phyloP scores from a whole-genome alignment of 1,139 yeast genomes.

The Magnusiomyces suaveolens region DNA sequence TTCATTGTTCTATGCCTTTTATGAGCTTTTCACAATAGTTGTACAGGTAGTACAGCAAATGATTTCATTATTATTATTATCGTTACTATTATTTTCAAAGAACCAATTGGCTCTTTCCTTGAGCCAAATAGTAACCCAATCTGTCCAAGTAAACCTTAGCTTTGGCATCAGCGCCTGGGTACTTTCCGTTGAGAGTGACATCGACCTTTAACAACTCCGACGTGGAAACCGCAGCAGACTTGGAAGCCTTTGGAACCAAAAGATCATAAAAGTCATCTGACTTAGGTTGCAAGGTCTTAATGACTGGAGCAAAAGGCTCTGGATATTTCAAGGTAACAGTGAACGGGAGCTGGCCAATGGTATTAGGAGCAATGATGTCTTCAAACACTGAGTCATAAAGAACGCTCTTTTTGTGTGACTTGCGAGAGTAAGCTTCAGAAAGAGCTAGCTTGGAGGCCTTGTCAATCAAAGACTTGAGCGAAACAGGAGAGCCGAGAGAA shows the following conservation, averaged over 20 bases:
- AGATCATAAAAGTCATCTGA: slow-evolving; percentile 36
- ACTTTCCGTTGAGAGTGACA: slow-evolving; percentile 41
- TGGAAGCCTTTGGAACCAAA: slow-evolving; percentile 24
- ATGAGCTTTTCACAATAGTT: no score
- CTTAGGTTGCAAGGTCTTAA: slow-evolving; percentile 24
- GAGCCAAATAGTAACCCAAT: slow-evolving; percentile 24
- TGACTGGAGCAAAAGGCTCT: slow-evolving; percentile 14
- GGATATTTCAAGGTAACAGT: slow-evolving; percentile 48
- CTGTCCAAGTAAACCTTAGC: slow-evolving; percentile 35
- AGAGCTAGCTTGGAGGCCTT: slow-evolving; percentile 37
- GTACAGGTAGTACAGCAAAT: no score
- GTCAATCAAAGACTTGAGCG: slow-evolving; percentile 28
- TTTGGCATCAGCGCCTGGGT: slow-evolving; percentile 37
- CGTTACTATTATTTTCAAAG: no score
- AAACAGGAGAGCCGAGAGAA: slow-evolving; percentile 26
- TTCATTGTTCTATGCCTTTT: no score
- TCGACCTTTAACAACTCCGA: slow-evolving; percentile 28
- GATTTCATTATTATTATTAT: no score
- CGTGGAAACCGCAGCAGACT: slow-evolving; percentile 20
- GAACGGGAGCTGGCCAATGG: slow-evolving; percentile 38
- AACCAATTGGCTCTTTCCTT: slow-evolving; percentile 21
- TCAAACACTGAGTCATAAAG: slow-evolving; percentile 61
- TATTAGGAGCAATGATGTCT: slow-evolving; percentile 42
- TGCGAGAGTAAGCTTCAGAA: slow-evolving; percentile 32
- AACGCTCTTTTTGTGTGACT: slow-evolving; percentile 32